These are phyloP conservation scores for Pyrus pyrifolia DNA, from an alignment of 306 rosid species.

Conservation along the genomic window DNA sequence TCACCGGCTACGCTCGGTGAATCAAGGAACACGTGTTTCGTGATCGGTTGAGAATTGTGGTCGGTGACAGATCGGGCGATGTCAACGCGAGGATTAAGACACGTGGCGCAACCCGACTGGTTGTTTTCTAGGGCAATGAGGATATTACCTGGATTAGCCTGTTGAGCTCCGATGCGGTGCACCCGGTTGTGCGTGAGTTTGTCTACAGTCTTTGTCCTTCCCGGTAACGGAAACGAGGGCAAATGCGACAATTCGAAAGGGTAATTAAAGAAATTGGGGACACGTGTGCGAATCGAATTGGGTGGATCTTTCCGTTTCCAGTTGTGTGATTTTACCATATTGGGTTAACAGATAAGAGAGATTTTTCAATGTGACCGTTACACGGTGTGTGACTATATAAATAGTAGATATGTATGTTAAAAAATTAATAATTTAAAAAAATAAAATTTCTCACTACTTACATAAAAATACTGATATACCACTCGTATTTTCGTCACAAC, in stretches of 20 bases:
- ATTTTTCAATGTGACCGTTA: no score
- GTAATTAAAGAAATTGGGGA: background rate
- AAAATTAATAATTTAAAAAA: no score
- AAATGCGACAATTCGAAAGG: background rate
- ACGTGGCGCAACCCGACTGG: conserved; percentile 28
- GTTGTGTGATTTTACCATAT: background rate
- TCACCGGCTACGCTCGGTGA: conserved; percentile 32
- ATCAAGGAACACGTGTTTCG: conserved; percentile 21
- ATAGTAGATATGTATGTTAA: rapidly evolving
- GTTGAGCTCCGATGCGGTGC: background rate
- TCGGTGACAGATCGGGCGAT: conserved; percentile 34
- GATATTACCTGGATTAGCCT: background rate
- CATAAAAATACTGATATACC: rapidly evolving
- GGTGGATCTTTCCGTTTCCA: background rate
- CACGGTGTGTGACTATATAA: rapidly evolving
- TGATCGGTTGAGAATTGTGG: background rate
- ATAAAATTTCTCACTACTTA: no score
- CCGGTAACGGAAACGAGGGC: background rate
- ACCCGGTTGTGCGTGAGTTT: background rate
- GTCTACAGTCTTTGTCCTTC: background rate
- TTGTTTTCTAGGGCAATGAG: background rate
- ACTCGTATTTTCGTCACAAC: rapidly evolving
- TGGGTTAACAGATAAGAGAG: background rate
- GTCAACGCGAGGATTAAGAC: background rate
- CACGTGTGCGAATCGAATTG: background rate